A percentile compares a stretch with the other conserved stretches of the same genome.
Conservation (phyloP, 345 rosid genomes). For the Diplotaxis tenuifolia region DNA sequence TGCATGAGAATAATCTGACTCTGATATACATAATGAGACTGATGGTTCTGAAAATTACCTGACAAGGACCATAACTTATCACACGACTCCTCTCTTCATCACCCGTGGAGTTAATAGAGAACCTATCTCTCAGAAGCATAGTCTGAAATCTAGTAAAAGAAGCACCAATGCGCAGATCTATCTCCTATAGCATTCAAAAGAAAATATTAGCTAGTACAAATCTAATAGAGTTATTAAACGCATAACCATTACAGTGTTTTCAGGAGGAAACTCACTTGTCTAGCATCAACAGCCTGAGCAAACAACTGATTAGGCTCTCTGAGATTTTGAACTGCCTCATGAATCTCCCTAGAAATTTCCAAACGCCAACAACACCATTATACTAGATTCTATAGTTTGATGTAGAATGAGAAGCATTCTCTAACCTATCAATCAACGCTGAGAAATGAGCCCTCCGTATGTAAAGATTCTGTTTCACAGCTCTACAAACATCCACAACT, state of each 20-base stretch:
- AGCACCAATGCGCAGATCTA: constrained; percentile 96
- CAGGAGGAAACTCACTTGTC: constrained; percentile 68
- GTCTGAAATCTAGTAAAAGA: constrained; percentile 98
- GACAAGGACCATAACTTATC: constrained; percentile 97
- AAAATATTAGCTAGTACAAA: neutral
- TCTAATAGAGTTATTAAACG: neutral
- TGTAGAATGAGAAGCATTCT: constrained; percentile 1
- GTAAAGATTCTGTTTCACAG: constrained; percentile 54
- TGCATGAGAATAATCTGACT: constrained; percentile 9
- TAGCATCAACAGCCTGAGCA: constrained; percentile 95
- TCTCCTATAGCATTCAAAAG: constrained; percentile 53
- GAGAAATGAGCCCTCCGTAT: constrained; percentile 90
- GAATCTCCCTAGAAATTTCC: constrained; percentile 68
- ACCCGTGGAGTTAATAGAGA: constrained; percentile 61
- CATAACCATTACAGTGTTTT: neutral
- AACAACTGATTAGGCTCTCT: constrained; percentile 81
- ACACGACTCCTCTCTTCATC: constrained; percentile 84
- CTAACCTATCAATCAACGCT: constrained; percentile 85
- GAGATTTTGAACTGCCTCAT: constrained; percentile 83
- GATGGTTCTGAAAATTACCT: constrained; percentile 47
- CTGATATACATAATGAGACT: constrained; percentile 15
- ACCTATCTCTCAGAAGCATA: constrained; percentile 79
- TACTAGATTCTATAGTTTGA: constrained; percentile 4
- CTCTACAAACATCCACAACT: constrained; percentile 69
- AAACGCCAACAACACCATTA: constrained; percentile 21